A percentile compares a stretch with the other conserved stretches of the same genome.
Evolutionary conservation across 257 asterid genomes (phyloP).

Genomic region (Cinchona pubescens): DNA sequence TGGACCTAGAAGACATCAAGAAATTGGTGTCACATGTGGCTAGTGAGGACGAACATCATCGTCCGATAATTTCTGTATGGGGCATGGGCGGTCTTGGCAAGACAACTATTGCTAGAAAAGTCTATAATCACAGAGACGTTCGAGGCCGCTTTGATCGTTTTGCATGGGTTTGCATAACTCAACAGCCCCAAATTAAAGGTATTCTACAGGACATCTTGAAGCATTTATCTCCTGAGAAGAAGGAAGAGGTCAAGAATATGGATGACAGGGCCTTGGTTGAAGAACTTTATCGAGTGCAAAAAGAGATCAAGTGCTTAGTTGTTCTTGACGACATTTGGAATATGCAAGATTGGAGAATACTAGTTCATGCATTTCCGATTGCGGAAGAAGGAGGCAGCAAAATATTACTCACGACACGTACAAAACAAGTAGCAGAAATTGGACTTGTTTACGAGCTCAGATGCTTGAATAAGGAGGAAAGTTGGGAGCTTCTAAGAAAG

Average conservation of each 20-base stretch:
- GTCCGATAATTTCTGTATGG: constrained; percentile 14
- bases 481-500: background rate
- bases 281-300: background rate
- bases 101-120: constrained; percentile 28
- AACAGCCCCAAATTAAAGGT: constrained; percentile 8
- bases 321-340: constrained; percentile 15
- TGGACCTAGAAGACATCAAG: constrained; percentile 21
- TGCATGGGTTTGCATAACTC: constrained; percentile 31
- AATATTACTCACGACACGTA: constrained; percentile 10
- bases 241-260: background rate
- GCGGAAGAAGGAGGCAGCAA: background rate
- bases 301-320: background rate
- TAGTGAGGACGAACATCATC: background rate
- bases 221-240: background rate
- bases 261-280: background rate
- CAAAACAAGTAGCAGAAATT: background rate
- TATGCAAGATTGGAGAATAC: background rate
- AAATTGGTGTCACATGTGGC: constrained; percentile 3
- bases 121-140: constrained; percentile 17
- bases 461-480: background rate
- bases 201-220: constrained; percentile 19
- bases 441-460: background rate
- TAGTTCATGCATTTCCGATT: background rate
- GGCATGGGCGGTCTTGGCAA: constrained; percentile 37
- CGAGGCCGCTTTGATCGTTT: constrained; percentile 6